phyloP scores from a whole-genome alignment of 257 asterid species.

The Solanum piurae region DNA sequence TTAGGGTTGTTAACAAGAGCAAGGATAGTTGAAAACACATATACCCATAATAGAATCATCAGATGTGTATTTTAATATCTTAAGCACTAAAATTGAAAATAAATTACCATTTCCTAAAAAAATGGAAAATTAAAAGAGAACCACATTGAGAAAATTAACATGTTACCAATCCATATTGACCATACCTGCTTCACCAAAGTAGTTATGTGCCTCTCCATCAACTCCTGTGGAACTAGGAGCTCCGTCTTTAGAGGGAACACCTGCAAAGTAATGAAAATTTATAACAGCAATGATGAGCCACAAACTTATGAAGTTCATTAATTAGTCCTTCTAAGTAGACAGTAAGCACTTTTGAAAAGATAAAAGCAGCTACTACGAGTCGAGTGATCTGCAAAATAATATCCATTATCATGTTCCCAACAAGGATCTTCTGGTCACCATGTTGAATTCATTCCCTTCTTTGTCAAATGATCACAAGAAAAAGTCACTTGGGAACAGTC shows the following conservation, averaged over 20 bases:
- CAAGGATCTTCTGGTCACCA: background rate
- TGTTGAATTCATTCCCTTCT: background rate
- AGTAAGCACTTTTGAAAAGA: background rate
- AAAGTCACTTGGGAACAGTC: background rate
- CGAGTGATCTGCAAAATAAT: background rate
- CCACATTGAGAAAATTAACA: background rate
- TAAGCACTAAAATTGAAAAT: background rate
- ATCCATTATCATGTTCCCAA: background rate
- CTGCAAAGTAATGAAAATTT: constrained; percentile 23
- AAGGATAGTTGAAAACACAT: background rate
- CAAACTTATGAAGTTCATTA: background rate
- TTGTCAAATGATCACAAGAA: background rate
- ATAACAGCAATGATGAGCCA: background rate
- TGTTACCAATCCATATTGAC: background rate
- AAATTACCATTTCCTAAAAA: background rate
- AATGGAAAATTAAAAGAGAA: background rate
- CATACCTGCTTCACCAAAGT: constrained; percentile 80
- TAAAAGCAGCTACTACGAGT: background rate
- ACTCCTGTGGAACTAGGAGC: constrained; percentile 73
- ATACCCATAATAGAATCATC: background rate
- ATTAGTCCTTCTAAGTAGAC: background rate
- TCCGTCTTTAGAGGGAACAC: constrained; percentile 84
- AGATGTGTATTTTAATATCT: background rate
- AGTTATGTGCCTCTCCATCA: constrained; percentile 84
- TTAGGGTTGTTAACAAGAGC: background rate